Evolutionary conservation across 495 filamentous ascomycete genomes (phyloP).

Genomic region (Thermothielavioides terrestris): DNA sequence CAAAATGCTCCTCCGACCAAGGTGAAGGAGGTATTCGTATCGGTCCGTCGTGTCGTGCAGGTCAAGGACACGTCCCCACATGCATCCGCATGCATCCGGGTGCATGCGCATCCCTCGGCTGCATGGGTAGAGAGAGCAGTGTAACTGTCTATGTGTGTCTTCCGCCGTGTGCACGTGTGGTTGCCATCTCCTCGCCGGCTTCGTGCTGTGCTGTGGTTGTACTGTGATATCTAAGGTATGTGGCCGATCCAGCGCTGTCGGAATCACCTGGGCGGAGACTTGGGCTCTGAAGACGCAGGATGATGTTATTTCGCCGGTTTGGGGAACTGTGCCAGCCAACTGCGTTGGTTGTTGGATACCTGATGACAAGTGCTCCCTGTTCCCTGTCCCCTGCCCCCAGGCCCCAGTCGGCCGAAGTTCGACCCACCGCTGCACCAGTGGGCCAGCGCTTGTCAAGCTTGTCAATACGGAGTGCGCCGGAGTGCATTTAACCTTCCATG

Average conservation of each 20-base stretch:
- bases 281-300: slow-evolving; percentile 11
- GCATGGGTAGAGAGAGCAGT: background rate
- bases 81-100: background rate
- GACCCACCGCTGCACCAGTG: too few species aligned
- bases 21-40: too few species aligned
- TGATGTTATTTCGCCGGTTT: slow-evolving; percentile 27
- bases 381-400: background rate
- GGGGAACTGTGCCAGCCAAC: slow-evolving; percentile 12
- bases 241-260: slow-evolving; percentile 14
- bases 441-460: too few species aligned
- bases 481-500: too few species aligned
- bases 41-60: too few species aligned
- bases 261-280: slow-evolving; percentile 17
- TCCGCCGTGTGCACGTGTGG: too few species aligned
- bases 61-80: background rate
- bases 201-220: too few species aligned
- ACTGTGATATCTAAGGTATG: too few species aligned
- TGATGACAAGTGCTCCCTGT: background rate
- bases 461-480: too few species aligned
- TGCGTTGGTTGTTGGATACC: too few species aligned
- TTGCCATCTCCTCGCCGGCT: background rate
- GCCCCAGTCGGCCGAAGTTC: slow-evolving; percentile 7
- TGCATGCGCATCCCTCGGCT: too few species aligned
- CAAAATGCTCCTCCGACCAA: too few species aligned
- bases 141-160: background rate